Percentiles rank a stretch among this genome's conserved stretches.
phyloP scores from a whole-genome alignment of 345 rosid genomes.

The Eucalyptus victrix region DNA sequence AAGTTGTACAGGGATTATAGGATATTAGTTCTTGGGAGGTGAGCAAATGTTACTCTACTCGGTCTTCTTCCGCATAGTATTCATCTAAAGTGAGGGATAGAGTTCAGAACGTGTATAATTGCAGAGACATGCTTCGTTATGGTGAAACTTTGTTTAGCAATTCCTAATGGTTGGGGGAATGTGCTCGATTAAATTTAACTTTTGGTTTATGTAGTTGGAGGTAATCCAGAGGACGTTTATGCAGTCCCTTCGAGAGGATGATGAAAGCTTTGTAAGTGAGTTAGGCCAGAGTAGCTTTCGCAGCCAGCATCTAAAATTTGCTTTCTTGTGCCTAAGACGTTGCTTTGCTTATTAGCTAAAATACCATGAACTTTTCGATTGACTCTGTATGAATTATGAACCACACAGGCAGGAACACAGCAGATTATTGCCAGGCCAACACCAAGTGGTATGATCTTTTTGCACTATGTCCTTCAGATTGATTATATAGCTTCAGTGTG shows the following conservation, averaged over 20 bases:
- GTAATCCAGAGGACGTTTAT: conserved; percentile 77
- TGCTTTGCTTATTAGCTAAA: neutral
- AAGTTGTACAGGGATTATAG: neutral
- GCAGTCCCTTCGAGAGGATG: conserved; percentile 87
- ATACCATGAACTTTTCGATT: neutral
- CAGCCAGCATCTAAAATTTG: neutral
- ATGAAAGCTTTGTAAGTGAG: conserved; percentile 23
- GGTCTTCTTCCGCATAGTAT: neutral
- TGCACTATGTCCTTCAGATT: neutral
- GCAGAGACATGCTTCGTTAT: neutral
- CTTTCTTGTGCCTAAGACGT: neutral
- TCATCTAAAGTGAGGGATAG: neutral
- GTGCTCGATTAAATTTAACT: neutral
- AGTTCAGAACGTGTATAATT: neutral
- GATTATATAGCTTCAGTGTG: neutral
- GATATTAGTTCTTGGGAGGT: neutral
- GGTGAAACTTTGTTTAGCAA: neutral
- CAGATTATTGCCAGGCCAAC: conserved; percentile 73
- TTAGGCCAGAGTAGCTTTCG: neutral
- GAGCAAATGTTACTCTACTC: neutral
- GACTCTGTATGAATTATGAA: neutral
- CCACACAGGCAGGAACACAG: conserved; percentile 38
- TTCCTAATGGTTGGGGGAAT: neutral
- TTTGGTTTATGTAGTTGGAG: conserved; percentile 51
- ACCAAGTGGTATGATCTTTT: conserved; percentile 22